These are phyloP conservation scores for Pyricularia grisea DNA, from an alignment of 2,329 filamentous ascomycete species.

Conservation along the genomic window DNA sequence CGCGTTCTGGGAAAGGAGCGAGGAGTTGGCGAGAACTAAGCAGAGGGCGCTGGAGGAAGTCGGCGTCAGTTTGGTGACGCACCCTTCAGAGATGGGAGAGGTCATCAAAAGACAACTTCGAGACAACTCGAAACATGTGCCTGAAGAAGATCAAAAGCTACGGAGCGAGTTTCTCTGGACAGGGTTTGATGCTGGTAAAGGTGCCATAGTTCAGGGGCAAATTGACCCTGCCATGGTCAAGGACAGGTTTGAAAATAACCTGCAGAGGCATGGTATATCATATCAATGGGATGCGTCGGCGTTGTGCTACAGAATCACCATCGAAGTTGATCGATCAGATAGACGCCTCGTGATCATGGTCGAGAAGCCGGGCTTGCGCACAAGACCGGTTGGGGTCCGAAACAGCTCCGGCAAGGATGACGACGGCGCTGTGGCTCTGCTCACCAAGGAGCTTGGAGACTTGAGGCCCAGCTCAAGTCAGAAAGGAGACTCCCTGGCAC, in stretches of 20 bases:
- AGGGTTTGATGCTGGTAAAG: not conserved
- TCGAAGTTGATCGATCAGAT: not conserved
- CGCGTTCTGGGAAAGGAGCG: slow-evolving; percentile 58
- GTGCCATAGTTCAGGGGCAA: not conserved
- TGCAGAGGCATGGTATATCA: not conserved
- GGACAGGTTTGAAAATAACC: not conserved
- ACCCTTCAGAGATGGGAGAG: slow-evolving; percentile 65
- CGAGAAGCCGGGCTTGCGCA: not conserved
- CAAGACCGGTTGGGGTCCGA: not conserved
- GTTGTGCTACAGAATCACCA: not conserved
- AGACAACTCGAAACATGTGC: not conserved
- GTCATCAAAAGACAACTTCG: slow-evolving; percentile 53
- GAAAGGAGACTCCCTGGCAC: not conserved
- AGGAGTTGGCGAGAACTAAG: slow-evolving; percentile 57
- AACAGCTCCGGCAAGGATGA: not conserved
- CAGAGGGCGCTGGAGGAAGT: slow-evolving; percentile 54
- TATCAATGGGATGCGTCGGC: not conserved
- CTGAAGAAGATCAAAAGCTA: not conserved
- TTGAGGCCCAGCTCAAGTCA: not conserved
- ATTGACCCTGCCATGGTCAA: not conserved
- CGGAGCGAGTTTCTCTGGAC: not conserved
- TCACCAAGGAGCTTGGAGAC: not conserved
- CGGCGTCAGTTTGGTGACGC: slow-evolving; percentile 62
- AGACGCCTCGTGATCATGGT: not conserved
- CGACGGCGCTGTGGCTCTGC: not conserved